These are phyloP conservation scores for Neofusicoccum sp. DNA, from an alignment of 2,329 filamentous ascomycete genomes.

Conservation along the genomic window DNA sequence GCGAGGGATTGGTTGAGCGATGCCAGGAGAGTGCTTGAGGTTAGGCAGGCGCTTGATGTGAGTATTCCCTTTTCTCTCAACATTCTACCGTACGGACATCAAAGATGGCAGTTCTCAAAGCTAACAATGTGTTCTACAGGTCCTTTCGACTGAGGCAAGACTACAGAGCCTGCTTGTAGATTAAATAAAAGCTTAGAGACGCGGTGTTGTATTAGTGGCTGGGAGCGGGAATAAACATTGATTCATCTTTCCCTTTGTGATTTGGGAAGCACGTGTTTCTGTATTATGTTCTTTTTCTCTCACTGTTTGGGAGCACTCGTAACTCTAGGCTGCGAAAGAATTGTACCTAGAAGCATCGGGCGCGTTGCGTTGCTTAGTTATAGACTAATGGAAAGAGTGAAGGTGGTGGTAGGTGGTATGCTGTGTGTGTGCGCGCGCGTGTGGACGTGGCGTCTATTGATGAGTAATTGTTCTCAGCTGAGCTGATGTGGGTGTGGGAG, in stretches of 20 bases:
- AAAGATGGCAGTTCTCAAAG: background rate
- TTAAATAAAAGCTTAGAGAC: conserved; percentile 40
- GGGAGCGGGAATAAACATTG: background rate
- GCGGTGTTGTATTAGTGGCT: background rate
- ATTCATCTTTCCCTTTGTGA: background rate
- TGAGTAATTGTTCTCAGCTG: too few relatives aligned
- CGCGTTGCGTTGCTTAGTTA: background rate
- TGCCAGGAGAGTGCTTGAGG: conserved; percentile 88
- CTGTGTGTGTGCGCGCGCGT: background rate
- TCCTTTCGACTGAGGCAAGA: conserved; percentile 87
- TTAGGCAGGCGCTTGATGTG: conserved; percentile 94
- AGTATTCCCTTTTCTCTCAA: conserved; percentile 42
- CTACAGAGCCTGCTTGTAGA: conserved; percentile 86
- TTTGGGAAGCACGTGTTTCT: background rate
- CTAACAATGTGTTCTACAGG: conserved; percentile 51
- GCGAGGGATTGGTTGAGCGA: conserved; percentile 93
- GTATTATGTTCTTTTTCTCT: background rate
- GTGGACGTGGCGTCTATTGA: background rate
- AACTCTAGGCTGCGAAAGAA: background rate
- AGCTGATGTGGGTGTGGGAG: too few relatives aligned
- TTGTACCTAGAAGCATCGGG: background rate
- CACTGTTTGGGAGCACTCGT: background rate
- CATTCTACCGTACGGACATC: background rate
- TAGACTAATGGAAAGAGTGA: conserved; percentile 1
- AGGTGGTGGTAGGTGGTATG: background rate